Evolutionary conservation across 176 grass and related monocot genomes (phyloP).

Genomic region (Cocos nucifera): DNA sequence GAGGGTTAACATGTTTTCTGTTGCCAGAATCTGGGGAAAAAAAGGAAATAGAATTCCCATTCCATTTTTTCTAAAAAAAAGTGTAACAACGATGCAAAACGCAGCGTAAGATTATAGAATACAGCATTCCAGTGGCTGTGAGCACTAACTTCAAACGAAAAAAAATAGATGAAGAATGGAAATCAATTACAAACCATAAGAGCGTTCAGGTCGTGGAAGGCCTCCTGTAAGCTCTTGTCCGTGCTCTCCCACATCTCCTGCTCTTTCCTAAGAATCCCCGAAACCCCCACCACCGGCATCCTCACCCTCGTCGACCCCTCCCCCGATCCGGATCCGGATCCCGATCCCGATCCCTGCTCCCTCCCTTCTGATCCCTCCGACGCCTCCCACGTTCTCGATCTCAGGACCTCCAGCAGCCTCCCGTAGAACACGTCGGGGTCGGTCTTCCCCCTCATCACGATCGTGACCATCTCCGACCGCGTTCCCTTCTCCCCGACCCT

Average conservation of each 20-base stretch:
- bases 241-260: constrained; percentile 92
- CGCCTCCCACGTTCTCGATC: constrained; percentile 63
- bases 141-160: background rate
- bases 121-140: too few relatives aligned
- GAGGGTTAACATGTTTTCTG: too few relatives aligned
- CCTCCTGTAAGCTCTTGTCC: constrained; percentile 93
- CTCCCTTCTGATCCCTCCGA: constrained; percentile 18
- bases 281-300: constrained; percentile 82
- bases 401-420: constrained; percentile 70
- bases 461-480: constrained; percentile 57
- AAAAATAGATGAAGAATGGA: background rate
- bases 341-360: constrained; percentile 1
- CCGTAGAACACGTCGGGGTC: constrained; percentile 85
- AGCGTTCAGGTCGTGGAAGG: constrained; percentile 96
- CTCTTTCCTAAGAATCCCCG: constrained; percentile 89
- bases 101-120: too few relatives aligned
- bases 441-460: constrained; percentile 65
- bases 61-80: too few relatives aligned
- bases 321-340: constrained; percentile 4
- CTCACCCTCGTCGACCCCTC: background rate
- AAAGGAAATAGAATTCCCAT: too few relatives aligned
- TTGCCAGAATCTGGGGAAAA: too few relatives aligned
- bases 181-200: constrained; percentile 56
- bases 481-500: constrained; percentile 11
- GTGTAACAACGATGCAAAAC: too few relatives aligned